phyloP scores from a whole-genome alignment of 2,329 filamentous ascomycete genomes.

The Nothophoma quercina region DNA sequence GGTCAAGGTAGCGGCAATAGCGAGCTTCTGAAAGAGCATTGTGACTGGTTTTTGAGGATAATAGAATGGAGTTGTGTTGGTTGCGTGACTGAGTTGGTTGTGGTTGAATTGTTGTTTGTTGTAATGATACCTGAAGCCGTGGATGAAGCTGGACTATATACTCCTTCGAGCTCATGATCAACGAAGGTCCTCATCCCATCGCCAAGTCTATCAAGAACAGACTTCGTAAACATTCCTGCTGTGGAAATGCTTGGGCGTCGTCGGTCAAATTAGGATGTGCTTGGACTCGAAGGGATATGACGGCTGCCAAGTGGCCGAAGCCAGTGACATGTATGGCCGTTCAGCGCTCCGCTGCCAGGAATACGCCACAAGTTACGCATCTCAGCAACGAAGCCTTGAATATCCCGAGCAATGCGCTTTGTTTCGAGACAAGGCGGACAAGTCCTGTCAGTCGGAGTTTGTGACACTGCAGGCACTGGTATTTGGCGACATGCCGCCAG shows the following conservation, averaged over 20 bases:
- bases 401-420: constrained; percentile 3
- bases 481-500: constrained; percentile 1
- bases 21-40: constrained; percentile 34
- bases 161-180: background rate
- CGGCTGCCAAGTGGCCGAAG: constrained; percentile 10
- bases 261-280: constrained; percentile 1
- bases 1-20: constrained; percentile 34
- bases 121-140: background rate
- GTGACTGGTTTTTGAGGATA: background rate
- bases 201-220: constrained; percentile 2
- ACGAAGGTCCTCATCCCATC: background rate
- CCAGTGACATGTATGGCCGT: background rate
- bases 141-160: constrained; percentile 7
- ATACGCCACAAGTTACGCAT: background rate
- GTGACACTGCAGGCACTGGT: background rate
- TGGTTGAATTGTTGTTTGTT: background rate
- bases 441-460: background rate
- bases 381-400: constrained; percentile 9
- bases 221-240: background rate
- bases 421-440: background rate
- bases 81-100: no score
- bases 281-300: constrained; percentile 5
- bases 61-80: background rate
- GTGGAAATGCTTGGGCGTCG: background rate
- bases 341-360: background rate